A percentile compares a stretch with the other conserved stretches of the same genome.
These are phyloP conservation scores for Funneliformis mosseae DNA, from an alignment of 192 early-diverging fungal species.

Conservation along the genomic window DNA sequence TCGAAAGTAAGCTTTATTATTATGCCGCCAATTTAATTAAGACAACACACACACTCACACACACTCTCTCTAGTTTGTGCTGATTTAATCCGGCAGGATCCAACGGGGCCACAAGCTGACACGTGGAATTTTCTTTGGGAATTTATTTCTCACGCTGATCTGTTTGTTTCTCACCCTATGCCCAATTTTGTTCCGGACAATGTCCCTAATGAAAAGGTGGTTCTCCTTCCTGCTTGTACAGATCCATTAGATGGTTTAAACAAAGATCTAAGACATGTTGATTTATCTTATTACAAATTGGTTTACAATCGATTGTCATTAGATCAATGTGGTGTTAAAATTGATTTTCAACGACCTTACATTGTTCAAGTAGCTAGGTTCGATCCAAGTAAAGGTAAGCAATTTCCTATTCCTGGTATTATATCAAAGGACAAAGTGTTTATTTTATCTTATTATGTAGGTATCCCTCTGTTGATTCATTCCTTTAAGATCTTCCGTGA, in stretches of 20 bases:
- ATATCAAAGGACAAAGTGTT: not conserved
- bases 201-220: slow-evolving; percentile 61
- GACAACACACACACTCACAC: too few relatives aligned
- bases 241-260: slow-evolving; percentile 85
- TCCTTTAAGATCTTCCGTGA: slow-evolving; percentile 67
- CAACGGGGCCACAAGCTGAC: slow-evolving; percentile 67
- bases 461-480: slow-evolving; percentile 71
- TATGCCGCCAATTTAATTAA: not conserved
- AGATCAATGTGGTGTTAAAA: slow-evolving; percentile 68
- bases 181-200: slow-evolving; percentile 70
- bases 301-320: slow-evolving; percentile 77
- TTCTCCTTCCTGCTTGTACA: slow-evolving; percentile 73
- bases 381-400: slow-evolving; percentile 78
- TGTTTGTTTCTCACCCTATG: slow-evolving; percentile 83
- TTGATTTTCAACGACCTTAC: slow-evolving; percentile 67
- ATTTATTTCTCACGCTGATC: slow-evolving; percentile 71
- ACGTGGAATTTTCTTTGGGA: slow-evolving; percentile 79
- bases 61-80: slow-evolving; percentile 50
- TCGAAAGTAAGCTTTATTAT: slow-evolving; percentile 53
- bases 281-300: slow-evolving; percentile 68
- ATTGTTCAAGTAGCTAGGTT: slow-evolving; percentile 83
- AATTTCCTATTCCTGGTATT: not conserved
- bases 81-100: slow-evolving; percentile 61
- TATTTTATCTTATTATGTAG: slow-evolving; percentile 13
- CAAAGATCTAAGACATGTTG: slow-evolving; percentile 60